Percentiles rank a stretch among this genome's conserved stretches.
Evolutionary conservation across 441 rosid genomes (phyloP).

Genomic region (Metrosideros polymorpha): DNA sequence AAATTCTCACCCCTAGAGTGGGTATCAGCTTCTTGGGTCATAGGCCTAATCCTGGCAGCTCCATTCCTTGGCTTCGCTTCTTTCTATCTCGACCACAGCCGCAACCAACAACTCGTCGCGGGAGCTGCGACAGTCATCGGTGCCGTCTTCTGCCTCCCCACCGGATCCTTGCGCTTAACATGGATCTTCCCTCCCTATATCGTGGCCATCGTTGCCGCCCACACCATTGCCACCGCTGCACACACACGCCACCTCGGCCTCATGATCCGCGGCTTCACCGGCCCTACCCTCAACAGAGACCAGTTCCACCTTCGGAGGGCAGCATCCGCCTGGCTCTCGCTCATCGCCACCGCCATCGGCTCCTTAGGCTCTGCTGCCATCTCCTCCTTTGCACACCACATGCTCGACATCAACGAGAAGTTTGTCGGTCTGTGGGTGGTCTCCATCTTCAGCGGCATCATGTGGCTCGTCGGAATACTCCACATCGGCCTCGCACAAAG

Average conservation of each 20-base stretch:
- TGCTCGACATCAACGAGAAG: constrained; percentile 28
- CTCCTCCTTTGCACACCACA: constrained; percentile 40
- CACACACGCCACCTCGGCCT: constrained; percentile 50
- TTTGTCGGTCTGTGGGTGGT: constrained; percentile 44
- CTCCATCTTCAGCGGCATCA: constrained; percentile 51
- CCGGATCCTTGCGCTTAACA: constrained; percentile 33
- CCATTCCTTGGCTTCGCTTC: constrained; percentile 25
- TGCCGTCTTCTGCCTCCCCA: constrained; percentile 40
- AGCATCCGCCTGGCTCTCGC: constrained; percentile 48
- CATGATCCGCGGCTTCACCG: constrained; percentile 33
- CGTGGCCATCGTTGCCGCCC: constrained; percentile 20
- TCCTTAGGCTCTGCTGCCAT: constrained; percentile 41
- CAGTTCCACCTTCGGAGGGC: constrained; percentile 24
- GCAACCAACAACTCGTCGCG: constrained; percentile 19
- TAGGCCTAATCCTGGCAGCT: constrained; percentile 35
- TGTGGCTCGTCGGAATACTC: constrained; percentile 37
- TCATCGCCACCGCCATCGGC: constrained; percentile 35
- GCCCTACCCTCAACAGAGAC: constrained; percentile 7
- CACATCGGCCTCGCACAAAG: constrained; percentile 15
- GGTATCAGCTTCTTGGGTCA: constrained; percentile 50
- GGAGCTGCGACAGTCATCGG: constrained; percentile 42
- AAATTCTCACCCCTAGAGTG: constrained; percentile 44
- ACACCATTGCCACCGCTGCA: constrained; percentile 26
- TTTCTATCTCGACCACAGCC: constrained; percentile 31
- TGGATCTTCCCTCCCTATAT: constrained; percentile 46